Percentiles rank a stretch among this genome's conserved stretches.
Conservation (phyloP, 1,284 basidiomycete genomes). For the Irpex rosettiformis region DNA sequence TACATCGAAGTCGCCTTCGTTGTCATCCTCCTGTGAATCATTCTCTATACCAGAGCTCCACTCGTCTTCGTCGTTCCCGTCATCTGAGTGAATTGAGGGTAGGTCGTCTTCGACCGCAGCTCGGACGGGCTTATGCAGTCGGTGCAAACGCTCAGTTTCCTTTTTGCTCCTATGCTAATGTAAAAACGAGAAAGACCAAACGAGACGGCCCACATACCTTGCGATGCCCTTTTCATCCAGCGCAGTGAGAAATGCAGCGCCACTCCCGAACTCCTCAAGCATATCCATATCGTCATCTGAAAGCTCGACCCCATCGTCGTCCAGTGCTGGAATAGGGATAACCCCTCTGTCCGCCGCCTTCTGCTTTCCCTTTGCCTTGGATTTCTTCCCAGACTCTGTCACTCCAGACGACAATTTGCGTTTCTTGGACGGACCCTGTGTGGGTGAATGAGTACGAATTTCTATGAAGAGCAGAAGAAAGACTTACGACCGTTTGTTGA, state of each 20-base stretch:
- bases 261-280: conserved; percentile 54
- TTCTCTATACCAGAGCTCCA: conserved; percentile 47
- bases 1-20: conserved; percentile 22
- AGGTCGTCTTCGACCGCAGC: conserved; percentile 48
- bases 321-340: conserved; percentile 57
- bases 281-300: conserved; percentile 64
- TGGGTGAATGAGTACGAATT: neutral
- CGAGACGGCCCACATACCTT: conserved; percentile 41
- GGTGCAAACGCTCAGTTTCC: conserved; percentile 63
- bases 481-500: conserved; percentile 19
- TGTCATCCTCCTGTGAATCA: conserved; percentile 30
- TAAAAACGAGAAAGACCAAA: neutral
- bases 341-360: conserved; percentile 53
- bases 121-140: conserved; percentile 44
- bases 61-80: conserved; percentile 50
- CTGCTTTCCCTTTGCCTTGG: conserved; percentile 49
- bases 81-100: conserved; percentile 61
- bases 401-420: conserved; percentile 30
- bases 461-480: neutral
- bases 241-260: conserved; percentile 53
- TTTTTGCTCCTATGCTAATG: conserved; percentile 65
- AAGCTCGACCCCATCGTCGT: conserved; percentile 43
- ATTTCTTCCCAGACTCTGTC: conserved; percentile 16
- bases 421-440: conserved; percentile 34
- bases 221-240: conserved; percentile 72